Evolutionary conservation across 495 filamentous ascomycete species (phyloP).

Genomic region (Podospora anserina): DNA sequence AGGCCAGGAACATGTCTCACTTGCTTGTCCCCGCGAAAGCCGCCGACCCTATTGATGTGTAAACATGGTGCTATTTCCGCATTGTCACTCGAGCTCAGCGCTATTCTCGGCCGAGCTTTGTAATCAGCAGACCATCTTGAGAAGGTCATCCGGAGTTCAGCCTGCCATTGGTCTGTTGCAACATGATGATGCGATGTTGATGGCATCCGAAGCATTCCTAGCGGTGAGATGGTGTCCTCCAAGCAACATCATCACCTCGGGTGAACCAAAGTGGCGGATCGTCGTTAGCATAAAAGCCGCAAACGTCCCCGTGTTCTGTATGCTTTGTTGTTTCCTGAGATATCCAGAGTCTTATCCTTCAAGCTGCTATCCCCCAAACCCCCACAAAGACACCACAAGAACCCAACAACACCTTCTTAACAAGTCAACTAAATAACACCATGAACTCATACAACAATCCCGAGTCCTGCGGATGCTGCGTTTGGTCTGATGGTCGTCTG

Average conservation of each 20-base stretch:
- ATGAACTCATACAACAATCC: neutral
- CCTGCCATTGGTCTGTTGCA: constrained; percentile 19
- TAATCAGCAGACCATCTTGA: constrained; percentile 33
- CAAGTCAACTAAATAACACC: neutral
- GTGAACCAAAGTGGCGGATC: neutral
- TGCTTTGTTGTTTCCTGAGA: neutral
- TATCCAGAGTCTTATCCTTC: neutral
- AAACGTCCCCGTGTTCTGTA: neutral
- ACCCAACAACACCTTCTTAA: neutral
- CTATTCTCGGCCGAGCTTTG: constrained; percentile 19
- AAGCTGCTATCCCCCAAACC: neutral
- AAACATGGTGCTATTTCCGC: constrained; percentile 14
- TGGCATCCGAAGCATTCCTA: constrained; percentile 12
- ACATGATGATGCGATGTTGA: constrained; percentile 8
- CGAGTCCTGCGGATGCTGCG: constrained; percentile 15
- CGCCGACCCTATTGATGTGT: constrained; percentile 15
- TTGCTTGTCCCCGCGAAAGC: constrained; percentile 17
- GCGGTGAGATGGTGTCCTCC: constrained; percentile 23
- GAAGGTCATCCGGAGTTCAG: constrained; percentile 10
- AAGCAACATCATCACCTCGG: constrained; percentile 9
- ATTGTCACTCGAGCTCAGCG: constrained; percentile 7
- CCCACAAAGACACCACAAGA: neutral
- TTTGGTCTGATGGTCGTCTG: constrained; percentile 5
- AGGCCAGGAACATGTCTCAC: constrained; percentile 17
- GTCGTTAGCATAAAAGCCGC: constrained; percentile 11